These are phyloP conservation scores for Pecoramyces ruminantium DNA, from an alignment of 192 early-diverging fungal genomes.

Conservation along the genomic window DNA sequence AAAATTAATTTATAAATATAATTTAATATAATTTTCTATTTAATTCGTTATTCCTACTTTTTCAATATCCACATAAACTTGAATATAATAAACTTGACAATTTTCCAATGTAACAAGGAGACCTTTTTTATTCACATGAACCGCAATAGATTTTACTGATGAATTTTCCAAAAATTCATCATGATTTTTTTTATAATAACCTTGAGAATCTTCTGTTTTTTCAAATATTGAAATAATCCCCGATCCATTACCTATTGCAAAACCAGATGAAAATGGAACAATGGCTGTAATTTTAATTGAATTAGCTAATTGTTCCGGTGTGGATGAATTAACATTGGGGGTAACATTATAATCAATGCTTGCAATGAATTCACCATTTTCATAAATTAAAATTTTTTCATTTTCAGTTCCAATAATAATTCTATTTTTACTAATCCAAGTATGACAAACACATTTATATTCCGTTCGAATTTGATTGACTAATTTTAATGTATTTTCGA, in stretches of 20 bases:
- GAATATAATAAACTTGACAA: neutral
- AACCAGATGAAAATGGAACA: neutral
- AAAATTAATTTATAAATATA: no score
- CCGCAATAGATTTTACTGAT: neutral
- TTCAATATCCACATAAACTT: neutral
- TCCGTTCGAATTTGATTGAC: neutral
- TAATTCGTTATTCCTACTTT: neutral
- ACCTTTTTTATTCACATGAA: neutral
- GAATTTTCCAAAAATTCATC: neutral
- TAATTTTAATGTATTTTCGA: neutral
- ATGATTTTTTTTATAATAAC: neutral
- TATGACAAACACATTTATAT: conserved; percentile 25
- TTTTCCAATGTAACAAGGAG: neutral
- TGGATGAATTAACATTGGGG: neutral
- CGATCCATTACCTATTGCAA: neutral
- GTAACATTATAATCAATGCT: conserved; percentile 4
- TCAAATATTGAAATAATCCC: neutral
- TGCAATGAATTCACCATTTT: conserved; percentile 27
- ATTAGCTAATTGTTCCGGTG: neutral
- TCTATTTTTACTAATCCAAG: conserved; percentile 23
- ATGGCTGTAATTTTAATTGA: neutral
- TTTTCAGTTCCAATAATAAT: conserved; percentile 29
- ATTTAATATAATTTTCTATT: no score
- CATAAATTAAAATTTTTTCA: conserved; percentile 26
- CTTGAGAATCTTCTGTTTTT: neutral